phyloP scores from a whole-genome alignment of 805 yeast genomes.

The Metschnikowia reukaufii region DNA sequence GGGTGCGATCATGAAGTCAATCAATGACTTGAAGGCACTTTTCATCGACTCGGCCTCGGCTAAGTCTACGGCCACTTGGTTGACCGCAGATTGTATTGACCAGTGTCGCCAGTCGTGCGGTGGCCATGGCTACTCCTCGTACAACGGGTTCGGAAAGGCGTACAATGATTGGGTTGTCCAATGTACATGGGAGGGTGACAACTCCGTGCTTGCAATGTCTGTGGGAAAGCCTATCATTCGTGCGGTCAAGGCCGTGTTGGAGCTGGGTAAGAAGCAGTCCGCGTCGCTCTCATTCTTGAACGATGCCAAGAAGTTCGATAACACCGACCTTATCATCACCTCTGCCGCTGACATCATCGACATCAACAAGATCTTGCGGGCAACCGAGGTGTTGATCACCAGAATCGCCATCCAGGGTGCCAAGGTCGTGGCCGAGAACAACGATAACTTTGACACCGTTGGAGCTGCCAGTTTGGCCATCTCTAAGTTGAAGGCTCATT shows the following conservation, averaged over 20 bases:
- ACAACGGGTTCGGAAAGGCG: conserved; percentile 22
- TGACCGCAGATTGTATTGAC: conserved; percentile 25
- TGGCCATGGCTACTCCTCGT: conserved; percentile 25
- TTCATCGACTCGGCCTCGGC: conserved; percentile 23
- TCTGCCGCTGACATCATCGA: conserved; percentile 15
- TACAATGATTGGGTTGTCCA: conserved; percentile 26
- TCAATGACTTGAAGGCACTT: conserved; percentile 18
- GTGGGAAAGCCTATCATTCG: conserved; percentile 23
- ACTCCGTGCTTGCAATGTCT: conserved; percentile 24
- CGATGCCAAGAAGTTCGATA: conserved; percentile 18
- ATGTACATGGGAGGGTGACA: conserved; percentile 27
- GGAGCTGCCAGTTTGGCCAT: conserved; percentile 22
- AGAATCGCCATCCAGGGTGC: conserved; percentile 21
- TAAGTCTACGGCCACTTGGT: conserved; percentile 24
- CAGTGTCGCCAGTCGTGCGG: conserved; percentile 24
- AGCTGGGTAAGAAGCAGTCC: conserved; percentile 16
- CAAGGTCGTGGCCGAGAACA: conserved; percentile 18
- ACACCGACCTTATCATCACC: conserved; percentile 13
- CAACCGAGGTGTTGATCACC: conserved; percentile 21
- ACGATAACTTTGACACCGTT: conserved; percentile 21
- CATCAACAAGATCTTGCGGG: conserved; percentile 17
- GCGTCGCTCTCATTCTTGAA: conserved; percentile 21
- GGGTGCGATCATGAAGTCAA: conserved; percentile 13
- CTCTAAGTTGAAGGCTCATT: conserved; percentile 24
- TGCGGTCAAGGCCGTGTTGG: conserved; percentile 18